Conservation (phyloP, 345 rosid genomes). For the Eucalyptus brandiana region DNA sequence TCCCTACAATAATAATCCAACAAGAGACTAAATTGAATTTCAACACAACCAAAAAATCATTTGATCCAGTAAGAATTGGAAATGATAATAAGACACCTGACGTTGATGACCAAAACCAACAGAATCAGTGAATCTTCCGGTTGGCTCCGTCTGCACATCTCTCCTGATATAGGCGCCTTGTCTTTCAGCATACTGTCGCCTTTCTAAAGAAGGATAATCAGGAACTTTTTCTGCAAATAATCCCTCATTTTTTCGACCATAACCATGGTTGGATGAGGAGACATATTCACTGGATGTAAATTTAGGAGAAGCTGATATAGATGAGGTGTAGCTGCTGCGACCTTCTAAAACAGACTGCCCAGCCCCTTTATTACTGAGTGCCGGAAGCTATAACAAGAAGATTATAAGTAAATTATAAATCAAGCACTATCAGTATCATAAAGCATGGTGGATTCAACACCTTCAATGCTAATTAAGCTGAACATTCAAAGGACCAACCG, state of each 20-base stretch:
- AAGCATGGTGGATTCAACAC: background rate
- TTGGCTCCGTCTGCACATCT: conserved; percentile 62
- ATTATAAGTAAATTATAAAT: background rate
- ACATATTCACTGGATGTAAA: conserved; percentile 56
- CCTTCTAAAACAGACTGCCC: conserved; percentile 52
- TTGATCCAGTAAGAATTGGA: background rate
- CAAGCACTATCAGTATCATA: background rate
- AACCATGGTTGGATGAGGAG: conserved; percentile 55
- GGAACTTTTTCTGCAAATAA: conserved; percentile 60
- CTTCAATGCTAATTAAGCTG: background rate
- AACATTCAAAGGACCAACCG: background rate
- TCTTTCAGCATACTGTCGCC: conserved; percentile 69
- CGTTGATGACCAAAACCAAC: conserved; percentile 55
- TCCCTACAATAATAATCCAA: background rate
- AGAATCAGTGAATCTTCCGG: conserved; percentile 61
- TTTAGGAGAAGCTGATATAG: conserved; percentile 68
- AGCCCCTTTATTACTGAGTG: conserved; percentile 32
- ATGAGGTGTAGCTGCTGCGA: conserved; percentile 57
- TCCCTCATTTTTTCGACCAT: conserved; percentile 67
- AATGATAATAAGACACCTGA: conserved; percentile 39
- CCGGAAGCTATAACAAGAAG: conserved; percentile 15
- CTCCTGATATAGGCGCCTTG: conserved; percentile 56
- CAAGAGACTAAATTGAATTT: background rate
- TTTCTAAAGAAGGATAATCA: conserved; percentile 59
- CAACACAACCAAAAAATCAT: too few species aligned